Percentiles rank a stretch among this genome's conserved stretches.
Evolutionary conservation across 345 rosid genomes (phyloP).

Genomic region (Brassica napus): DNA sequence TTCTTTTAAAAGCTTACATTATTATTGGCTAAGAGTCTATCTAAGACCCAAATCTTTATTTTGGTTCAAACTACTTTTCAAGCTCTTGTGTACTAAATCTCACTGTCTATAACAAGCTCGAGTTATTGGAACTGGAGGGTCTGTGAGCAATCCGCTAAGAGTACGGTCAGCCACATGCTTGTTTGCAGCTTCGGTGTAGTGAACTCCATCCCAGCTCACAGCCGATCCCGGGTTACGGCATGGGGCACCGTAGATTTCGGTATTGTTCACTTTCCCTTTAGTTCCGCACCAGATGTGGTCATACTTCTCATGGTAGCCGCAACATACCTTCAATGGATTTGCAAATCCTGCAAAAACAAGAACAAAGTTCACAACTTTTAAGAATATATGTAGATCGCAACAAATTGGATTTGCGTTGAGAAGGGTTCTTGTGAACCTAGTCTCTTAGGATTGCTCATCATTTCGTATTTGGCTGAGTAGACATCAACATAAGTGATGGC

Average conservation of each 20-base stretch:
- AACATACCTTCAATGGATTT: constrained; percentile 61
- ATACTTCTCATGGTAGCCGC: constrained; percentile 61
- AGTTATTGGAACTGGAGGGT: constrained; percentile 60
- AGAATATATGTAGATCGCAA: background rate
- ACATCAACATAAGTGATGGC: constrained; percentile 82
- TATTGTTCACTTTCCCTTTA: constrained; percentile 56
- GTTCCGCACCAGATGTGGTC: constrained; percentile 69
- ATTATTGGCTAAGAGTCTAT: constrained; percentile 20
- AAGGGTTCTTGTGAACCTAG: constrained; percentile 47
- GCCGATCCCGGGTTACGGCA: constrained; percentile 52
- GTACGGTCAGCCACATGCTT: constrained; percentile 67
- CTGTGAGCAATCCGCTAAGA: constrained; percentile 56
- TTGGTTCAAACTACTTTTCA: constrained; percentile 12
- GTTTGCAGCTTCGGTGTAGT: constrained; percentile 67
- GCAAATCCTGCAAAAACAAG: constrained; percentile 50
- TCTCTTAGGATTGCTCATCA: constrained; percentile 62
- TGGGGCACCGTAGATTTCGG: constrained; percentile 53
- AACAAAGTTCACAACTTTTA: background rate
- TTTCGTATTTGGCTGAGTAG: constrained; percentile 67
- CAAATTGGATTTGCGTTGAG: constrained; percentile 4
- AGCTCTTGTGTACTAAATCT: constrained; percentile 16
- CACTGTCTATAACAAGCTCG: constrained; percentile 62
- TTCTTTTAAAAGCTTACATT: constrained; percentile 18
- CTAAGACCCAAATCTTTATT: constrained; percentile 18
- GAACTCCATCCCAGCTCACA: constrained; percentile 75